Evolutionary conservation across 345 rosid genomes (phyloP).

Genomic region (Cochlearia excelsa): DNA sequence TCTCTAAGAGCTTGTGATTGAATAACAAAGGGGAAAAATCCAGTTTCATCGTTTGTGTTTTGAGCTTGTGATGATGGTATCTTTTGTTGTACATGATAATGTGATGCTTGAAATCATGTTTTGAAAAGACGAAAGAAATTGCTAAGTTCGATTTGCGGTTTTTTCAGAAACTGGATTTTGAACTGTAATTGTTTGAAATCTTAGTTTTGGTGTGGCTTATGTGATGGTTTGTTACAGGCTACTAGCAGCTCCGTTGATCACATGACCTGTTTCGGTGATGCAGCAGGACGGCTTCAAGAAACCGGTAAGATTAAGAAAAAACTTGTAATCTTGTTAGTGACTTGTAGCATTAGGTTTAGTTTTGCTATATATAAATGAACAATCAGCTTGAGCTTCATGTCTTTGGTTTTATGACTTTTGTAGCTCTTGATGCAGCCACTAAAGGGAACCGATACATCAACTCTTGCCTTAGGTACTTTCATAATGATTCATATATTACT

Average conservation of each 20-base stretch:
- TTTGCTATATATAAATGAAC: neutral
- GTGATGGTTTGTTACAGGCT: constrained; percentile 44
- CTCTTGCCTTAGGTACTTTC: constrained; percentile 80
- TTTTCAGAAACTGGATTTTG: neutral
- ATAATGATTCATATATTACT: neutral
- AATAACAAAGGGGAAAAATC: neutral
- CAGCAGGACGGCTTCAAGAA: constrained; percentile 77
- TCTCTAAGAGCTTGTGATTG: constrained; percentile 1
- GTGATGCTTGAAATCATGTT: too few relatives aligned
- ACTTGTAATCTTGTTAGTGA: neutral
- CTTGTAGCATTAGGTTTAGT: neutral
- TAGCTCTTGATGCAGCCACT: constrained; percentile 85
- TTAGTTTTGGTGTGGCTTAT: constrained; percentile 7
- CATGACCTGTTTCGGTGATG: constrained; percentile 79
- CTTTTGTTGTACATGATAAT: too few relatives aligned
- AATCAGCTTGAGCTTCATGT: neutral
- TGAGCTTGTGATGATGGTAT: neutral
- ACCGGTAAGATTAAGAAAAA: constrained; percentile 41
- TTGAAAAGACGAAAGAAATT: too few relatives aligned
- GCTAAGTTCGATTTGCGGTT: neutral
- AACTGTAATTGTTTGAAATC: neutral
- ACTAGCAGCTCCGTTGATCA: constrained; percentile 71
- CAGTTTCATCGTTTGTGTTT: too few relatives aligned
- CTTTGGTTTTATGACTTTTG: constrained; percentile 12
- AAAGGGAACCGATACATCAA: constrained; percentile 89